A percentile compares a stretch with the other conserved stretches of the same genome.
Conservation (phyloP, 2,329 filamentous ascomycete genomes). For the Grosmannia huntii region DNA sequence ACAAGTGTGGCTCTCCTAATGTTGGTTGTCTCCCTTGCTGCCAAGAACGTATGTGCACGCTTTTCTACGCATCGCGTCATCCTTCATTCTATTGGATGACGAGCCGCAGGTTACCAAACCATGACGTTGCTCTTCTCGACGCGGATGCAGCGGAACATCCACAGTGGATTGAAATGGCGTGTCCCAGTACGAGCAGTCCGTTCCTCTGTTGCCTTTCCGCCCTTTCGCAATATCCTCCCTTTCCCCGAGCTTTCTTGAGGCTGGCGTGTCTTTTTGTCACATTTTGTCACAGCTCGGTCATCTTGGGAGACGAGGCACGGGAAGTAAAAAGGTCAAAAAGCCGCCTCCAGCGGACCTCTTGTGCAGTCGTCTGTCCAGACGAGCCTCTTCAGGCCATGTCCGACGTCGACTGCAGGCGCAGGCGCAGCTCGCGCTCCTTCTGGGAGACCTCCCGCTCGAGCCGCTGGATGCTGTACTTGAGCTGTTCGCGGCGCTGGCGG, state of each 20-base stretch:
- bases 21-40: neutral
- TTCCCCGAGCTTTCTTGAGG: too few relatives aligned
- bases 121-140: neutral
- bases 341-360: too few relatives aligned
- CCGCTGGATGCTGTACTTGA: slow-evolving; percentile 77
- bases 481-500: slow-evolving; percentile 67
- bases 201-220: too few relatives aligned
- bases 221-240: too few relatives aligned
- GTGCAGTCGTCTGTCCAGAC: neutral
- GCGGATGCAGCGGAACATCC: neutral
- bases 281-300: too few relatives aligned
- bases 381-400: neutral
- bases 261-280: too few relatives aligned
- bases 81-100: neutral
- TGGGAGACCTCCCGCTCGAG: slow-evolving; percentile 79
- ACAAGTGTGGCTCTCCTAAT: too few relatives aligned
- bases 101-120: neutral
- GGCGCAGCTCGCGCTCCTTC: slow-evolving; percentile 46
- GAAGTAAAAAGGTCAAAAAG: too few relatives aligned
- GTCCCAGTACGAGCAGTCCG: neutral
- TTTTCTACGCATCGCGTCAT: neutral
- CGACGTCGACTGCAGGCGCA: slow-evolving; percentile 23
- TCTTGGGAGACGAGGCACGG: too few relatives aligned
- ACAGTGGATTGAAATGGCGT: neutral
- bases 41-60: neutral